phyloP scores from a whole-genome alignment of 371 early-diverging fungal genomes.

The Phascolomyces articulosus region DNA sequence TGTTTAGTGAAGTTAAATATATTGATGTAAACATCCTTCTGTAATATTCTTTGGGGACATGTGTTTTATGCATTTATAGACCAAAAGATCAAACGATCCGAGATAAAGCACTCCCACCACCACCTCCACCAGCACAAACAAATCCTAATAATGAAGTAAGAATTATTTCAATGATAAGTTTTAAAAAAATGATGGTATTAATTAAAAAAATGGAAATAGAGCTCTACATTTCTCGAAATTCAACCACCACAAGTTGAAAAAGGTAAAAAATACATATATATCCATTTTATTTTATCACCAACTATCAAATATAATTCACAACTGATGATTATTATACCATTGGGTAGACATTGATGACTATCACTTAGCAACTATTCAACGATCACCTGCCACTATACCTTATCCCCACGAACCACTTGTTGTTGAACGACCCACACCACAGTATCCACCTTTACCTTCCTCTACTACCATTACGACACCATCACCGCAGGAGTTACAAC shows the following conservation, averaged over 20 bases:
- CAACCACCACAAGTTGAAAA: neutral
- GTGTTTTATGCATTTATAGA: neutral
- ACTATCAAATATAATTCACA: too few relatives aligned
- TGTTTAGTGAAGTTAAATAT: too few relatives aligned
- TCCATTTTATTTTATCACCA: too few relatives aligned
- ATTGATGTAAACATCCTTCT: too few relatives aligned
- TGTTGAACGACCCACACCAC: neutral
- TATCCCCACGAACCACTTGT: neutral
- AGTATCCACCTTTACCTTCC: neutral
- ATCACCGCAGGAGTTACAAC: too few relatives aligned
- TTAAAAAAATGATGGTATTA: too few relatives aligned
- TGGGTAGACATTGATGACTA: constrained; percentile 6
- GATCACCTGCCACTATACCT: constrained; percentile 1
- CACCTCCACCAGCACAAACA: neutral
- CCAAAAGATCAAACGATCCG: neutral
- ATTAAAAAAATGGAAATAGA: neutral
- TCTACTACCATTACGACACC: neutral
- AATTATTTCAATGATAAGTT: neutral
- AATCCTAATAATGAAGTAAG: neutral
- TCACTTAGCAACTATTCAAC: constrained; percentile 1
- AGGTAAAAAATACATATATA: neutral
- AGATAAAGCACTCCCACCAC: constrained; percentile 7
- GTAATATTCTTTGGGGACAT: too few relatives aligned
- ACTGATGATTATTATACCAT: too few relatives aligned
- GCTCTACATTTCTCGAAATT: neutral